These are phyloP conservation scores for Acorus calamus DNA, from an alignment of 106 monocot genomes.

Conservation along the genomic window DNA sequence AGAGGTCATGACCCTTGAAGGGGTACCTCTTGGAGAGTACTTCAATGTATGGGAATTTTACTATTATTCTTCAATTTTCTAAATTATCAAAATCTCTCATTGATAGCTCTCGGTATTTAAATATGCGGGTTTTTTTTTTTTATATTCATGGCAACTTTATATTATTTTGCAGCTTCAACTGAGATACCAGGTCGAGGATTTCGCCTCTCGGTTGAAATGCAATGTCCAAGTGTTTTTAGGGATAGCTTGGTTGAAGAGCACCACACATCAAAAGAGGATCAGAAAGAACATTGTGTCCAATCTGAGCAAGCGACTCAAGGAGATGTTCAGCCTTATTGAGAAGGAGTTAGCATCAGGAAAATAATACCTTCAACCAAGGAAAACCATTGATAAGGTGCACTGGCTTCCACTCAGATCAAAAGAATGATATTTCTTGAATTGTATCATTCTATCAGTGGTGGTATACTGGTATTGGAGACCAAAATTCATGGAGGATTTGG, in stretches of 20 bases:
- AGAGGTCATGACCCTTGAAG: no score
- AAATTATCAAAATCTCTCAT: no score
- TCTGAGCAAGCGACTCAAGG: constrained; percentile 43
- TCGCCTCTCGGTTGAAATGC: constrained; percentile 43
- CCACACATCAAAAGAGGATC: constrained; percentile 77
- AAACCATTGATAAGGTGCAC: no score
- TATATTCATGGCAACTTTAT: not conserved
- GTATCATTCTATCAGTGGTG: no score
- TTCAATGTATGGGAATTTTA: no score
- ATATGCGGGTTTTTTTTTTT: not conserved
- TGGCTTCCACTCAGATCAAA: no score
- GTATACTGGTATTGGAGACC: no score
- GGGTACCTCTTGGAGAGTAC: no score
- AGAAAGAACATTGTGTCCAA: constrained; percentile 43
- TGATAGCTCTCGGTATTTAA: no score
- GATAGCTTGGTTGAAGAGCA: constrained; percentile 73
- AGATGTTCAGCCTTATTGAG: constrained; percentile 44
- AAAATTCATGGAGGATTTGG: no score
- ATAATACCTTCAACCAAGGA: not conserved
- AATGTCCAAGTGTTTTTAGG: constrained; percentile 55
- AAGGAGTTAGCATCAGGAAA: constrained; percentile 35
- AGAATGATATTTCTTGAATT: no score
- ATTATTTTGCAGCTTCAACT: constrained; percentile 51
- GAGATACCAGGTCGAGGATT: constrained; percentile 53
- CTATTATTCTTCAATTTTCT: no score